A percentile compares a stretch with the other conserved stretches of the same genome.
phyloP scores from a whole-genome alignment of 139 green algal species.

The Asterochloris erici region DNA sequence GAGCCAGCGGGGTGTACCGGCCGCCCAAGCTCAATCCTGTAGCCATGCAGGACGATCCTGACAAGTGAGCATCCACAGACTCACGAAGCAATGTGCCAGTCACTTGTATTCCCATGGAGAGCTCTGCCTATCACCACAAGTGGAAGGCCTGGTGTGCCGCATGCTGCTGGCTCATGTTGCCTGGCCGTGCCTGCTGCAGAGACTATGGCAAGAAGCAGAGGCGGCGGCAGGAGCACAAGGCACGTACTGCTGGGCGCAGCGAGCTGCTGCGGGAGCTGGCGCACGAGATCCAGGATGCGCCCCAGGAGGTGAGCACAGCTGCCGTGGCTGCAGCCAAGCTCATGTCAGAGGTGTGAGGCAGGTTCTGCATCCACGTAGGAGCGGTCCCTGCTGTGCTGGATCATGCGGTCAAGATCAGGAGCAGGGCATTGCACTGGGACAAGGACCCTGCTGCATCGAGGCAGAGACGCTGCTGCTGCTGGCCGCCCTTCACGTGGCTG shows the following conservation, averaged over 20 bases:
- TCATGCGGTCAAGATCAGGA: not conserved
- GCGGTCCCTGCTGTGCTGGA: not conserved
- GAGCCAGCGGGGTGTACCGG: constrained; percentile 69
- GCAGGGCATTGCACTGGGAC: not conserved
- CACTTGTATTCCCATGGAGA: not conserved
- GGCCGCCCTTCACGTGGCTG: not conserved
- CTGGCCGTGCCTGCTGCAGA: not conserved
- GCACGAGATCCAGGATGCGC: constrained; percentile 69
- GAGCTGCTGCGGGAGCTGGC: constrained; percentile 69
- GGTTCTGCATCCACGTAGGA: not conserved
- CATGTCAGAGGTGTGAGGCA: not conserved
- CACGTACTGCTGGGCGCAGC: constrained; percentile 48
- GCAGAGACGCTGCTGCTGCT: not conserved
- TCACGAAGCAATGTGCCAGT: too few relatives aligned
- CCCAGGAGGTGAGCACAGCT: constrained; percentile 66
- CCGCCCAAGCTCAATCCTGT: constrained; percentile 82
- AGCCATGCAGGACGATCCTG: constrained; percentile 70
- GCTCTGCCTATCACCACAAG: too few relatives aligned
- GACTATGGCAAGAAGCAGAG: constrained; percentile 27
- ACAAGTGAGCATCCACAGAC: constrained; percentile 4
- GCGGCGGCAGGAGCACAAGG: constrained; percentile 34
- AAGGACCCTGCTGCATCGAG: not conserved
- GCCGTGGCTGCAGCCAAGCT: not conserved
- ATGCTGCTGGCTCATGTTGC: not conserved
- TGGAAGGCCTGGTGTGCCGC: not conserved